Evolutionary conservation across 306 rosid genomes (phyloP).

Genomic region (Mimosa pudica): DNA sequence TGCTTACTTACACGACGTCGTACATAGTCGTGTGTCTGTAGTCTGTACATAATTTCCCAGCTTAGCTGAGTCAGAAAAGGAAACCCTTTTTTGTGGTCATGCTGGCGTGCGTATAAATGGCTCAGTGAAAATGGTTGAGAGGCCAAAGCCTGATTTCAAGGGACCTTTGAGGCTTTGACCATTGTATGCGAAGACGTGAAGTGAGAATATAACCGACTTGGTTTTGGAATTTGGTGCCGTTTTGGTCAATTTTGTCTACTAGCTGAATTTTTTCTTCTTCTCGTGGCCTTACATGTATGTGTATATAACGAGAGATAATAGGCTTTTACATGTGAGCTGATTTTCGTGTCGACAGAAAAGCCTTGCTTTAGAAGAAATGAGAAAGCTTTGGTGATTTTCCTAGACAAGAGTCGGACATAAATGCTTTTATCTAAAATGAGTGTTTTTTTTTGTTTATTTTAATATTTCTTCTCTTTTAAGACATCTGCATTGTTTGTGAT

Average conservation of each 20-base stretch:
- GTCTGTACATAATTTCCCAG: not conserved
- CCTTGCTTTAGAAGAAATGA: constrained; percentile 32
- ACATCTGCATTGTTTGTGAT: not conserved
- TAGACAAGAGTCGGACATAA: constrained; percentile 20
- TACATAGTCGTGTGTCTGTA: not conserved
- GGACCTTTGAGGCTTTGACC: constrained; percentile 40
- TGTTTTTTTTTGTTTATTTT: constrained; percentile 1
- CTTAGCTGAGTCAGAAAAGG: not conserved
- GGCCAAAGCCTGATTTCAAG: constrained; percentile 51
- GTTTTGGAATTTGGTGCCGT: constrained; percentile 50
- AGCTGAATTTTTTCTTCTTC: constrained; percentile 13
- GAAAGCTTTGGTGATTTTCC: constrained; percentile 20
- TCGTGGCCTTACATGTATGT: constrained; percentile 5
- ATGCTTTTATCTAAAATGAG: constrained; percentile 20
- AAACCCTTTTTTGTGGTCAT: not conserved
- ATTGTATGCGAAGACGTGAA: constrained; percentile 16
- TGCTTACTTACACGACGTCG: not conserved
- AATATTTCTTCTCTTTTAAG: constrained; percentile 8
- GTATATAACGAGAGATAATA: constrained; percentile 26
- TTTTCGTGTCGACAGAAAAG: constrained; percentile 41
- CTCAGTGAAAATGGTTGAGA: not conserved
- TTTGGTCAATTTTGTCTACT: constrained; percentile 42
- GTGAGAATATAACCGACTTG: constrained; percentile 32
- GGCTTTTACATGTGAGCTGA: constrained; percentile 31
- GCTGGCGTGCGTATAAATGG: constrained; percentile 11